Percentiles rank a stretch among this genome's conserved stretches.
Evolutionary conservation across 2,329 filamentous ascomycete species (phyloP).

Genomic region (Aureobasidium namibiae): DNA sequence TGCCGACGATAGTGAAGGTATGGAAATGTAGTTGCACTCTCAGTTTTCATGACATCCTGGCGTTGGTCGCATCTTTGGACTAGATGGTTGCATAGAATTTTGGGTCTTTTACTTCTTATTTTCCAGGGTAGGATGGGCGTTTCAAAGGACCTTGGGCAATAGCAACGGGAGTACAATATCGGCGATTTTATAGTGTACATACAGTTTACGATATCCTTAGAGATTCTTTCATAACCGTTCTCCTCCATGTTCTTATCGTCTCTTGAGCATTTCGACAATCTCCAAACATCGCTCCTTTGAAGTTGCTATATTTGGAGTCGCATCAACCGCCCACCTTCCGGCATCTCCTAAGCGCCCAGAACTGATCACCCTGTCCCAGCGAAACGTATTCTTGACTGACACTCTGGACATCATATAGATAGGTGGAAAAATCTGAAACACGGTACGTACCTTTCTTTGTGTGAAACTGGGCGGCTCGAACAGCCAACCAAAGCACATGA

Average conservation of each 20-base stretch:
- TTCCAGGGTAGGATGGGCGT: neutral
- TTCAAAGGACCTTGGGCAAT: neutral
- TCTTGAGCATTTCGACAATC: too few relatives aligned
- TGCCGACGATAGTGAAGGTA: slow-evolving; percentile 3
- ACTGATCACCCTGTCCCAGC: neutral
- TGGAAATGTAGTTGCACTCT: slow-evolving; percentile 13
- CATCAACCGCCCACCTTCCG: neutral
- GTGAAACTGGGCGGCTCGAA: neutral
- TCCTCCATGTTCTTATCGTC: neutral
- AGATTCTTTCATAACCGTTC: neutral
- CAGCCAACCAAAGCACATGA: neutral
- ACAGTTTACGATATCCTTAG: neutral
- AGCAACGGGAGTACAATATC: neutral
- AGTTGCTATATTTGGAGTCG: slow-evolving; percentile 1
- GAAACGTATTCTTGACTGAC: neutral
- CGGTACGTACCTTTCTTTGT: neutral
- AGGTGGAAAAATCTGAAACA: neutral
- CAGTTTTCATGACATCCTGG: neutral
- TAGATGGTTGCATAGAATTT: neutral
- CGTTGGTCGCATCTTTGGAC: neutral
- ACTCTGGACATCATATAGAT: neutral
- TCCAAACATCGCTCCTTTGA: neutral
- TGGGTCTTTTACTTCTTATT: neutral
- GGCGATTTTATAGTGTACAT: neutral
- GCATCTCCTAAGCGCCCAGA: neutral